Evolutionary conservation across 495 filamentous ascomycete genomes (phyloP), one percentile per base, ranked within the genome.

Genomic region (Saxophila tyrrhenica): DNA sequence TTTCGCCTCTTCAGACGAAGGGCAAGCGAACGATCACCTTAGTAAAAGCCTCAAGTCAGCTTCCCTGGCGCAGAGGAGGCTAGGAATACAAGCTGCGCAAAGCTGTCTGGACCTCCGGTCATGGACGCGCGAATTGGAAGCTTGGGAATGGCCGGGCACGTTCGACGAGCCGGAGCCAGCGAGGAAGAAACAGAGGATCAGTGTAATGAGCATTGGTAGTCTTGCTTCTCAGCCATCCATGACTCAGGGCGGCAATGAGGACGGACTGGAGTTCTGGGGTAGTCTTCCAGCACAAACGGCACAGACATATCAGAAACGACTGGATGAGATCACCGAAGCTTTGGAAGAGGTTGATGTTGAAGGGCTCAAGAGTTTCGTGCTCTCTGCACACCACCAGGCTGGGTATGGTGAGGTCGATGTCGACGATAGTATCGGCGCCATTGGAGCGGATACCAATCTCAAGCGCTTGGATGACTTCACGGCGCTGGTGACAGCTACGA

Each of bases 361-460:
- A 57, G 89, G 94, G 60, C 80, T 97, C 61, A 96, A 96, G 71
- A 78, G 75, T 46, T 87, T 89, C 66, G 86, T 97, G 58, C 72
- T 94, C 52, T 81, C 84, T 73, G 85, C 83, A 54, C 84, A 92
- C 72, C 78, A 83, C 65, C 72, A 69, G 55, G 72, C 72, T 29
- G 70, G 73, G 43, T 80, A 78, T 56, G 73, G 76, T 52, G 75
- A 75, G 50, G 73, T 73, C 38, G 78, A 76, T 22, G 69, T 70
- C 65, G 72, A 79, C 65, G 77, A 73, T 59, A 68, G 69, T 52
- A 62, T 67, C 62, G 74, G 72, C 78, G 66, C 17, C 2, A 52
- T 55, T 21, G 50, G 47, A 21, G 42, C 47, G 7, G 48, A 17
- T 16, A 47, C 64, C 71, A 65, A 65, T 70, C 71, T 60, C 69